Conservation (phyloP, 2,329 filamentous ascomycete genomes). For the Dactylellina parvicollis region DNA sequence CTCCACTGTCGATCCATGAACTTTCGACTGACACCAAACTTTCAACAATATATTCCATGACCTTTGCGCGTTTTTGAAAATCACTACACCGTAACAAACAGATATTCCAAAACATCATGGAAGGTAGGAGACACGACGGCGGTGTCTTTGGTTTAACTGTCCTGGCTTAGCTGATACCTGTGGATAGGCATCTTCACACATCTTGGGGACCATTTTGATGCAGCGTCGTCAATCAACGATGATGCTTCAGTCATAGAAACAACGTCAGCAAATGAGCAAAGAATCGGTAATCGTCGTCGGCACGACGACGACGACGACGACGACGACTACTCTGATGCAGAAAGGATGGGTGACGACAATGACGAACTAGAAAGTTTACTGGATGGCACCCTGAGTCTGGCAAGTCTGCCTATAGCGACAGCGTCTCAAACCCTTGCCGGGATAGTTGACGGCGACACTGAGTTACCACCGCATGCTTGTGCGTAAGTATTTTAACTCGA, state of each 20-base stretch:
- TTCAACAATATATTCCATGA: no score
- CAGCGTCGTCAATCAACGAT: conserved; percentile 66
- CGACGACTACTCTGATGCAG: conserved; percentile 87
- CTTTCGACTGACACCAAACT: neutral
- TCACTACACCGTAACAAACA: neutral
- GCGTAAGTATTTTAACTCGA: conserved; percentile 84
- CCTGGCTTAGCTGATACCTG: neutral
- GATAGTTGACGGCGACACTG: conserved; percentile 72
- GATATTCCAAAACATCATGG: neutral
- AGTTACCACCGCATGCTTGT: conserved; percentile 93
- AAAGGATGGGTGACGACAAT: conserved; percentile 73
- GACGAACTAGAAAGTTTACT: conserved; percentile 57
- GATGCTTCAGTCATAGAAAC: conserved; percentile 67
- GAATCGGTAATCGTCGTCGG: conserved; percentile 67
- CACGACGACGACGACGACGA: conserved; percentile 82
- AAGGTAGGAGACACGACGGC: neutral
- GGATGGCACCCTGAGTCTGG: conserved; percentile 70
- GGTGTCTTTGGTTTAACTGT: neutral
- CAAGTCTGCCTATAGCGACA: conserved; percentile 82
- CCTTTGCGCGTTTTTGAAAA: no score
- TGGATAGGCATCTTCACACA: conserved; percentile 59
- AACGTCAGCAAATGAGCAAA: conserved; percentile 60
- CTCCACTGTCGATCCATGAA: neutral
- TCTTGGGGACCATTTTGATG: conserved; percentile 50
- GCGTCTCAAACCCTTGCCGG: conserved; percentile 63